A percentile compares a stretch with the other conserved stretches of the same genome.
Evolutionary conservation across 2,329 filamentous ascomycete species (phyloP).

Genomic region (Xylaria digitata): DNA sequence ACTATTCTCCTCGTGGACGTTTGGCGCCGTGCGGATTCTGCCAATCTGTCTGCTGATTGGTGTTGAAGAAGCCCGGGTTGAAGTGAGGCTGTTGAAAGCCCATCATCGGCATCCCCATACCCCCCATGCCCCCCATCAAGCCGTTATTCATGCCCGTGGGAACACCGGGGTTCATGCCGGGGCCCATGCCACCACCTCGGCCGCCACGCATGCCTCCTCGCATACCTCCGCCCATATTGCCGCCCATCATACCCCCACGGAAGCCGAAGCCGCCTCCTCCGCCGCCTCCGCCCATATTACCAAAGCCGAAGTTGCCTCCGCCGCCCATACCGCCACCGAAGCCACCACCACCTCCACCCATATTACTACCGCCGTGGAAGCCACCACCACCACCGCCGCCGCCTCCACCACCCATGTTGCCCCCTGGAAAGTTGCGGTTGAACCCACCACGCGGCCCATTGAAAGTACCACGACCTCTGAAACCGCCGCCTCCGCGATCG

Average conservation of each 20-base stretch:
- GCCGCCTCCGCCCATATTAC: conserved; percentile 48
- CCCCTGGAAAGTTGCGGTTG: conserved; percentile 48
- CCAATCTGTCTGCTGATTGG: conserved; percentile 51
- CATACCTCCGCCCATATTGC: conserved; percentile 49
- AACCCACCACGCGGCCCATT: conserved; percentile 49
- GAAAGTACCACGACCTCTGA: conserved; percentile 49
- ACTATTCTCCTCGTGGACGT: conserved; percentile 49
- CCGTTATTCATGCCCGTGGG: conserved; percentile 45
- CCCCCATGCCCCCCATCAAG: conserved; percentile 49
- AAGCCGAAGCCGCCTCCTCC: conserved; percentile 48
- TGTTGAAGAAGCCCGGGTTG: conserved; percentile 51
- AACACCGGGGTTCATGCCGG: conserved; percentile 46
- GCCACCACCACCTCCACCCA: conserved; percentile 43
- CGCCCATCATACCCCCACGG: conserved; percentile 51
- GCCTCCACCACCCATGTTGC: conserved; percentile 46
- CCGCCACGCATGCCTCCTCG: conserved; percentile 50
- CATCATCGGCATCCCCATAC: conserved; percentile 51
- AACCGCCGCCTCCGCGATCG: conserved; percentile 51
- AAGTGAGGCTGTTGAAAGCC: conserved; percentile 51
- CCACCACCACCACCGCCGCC: conserved; percentile 44
- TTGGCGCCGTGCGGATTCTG: conserved; percentile 52
- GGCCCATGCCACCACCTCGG: conserved; percentile 47
- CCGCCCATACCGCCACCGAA: conserved; percentile 48
- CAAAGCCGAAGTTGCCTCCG: conserved; percentile 47
- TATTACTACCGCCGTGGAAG: conserved; percentile 49